Base-by-base conservation (phyloP, 176 grass and related monocot species). In the Oryza australiensis region DNA sequence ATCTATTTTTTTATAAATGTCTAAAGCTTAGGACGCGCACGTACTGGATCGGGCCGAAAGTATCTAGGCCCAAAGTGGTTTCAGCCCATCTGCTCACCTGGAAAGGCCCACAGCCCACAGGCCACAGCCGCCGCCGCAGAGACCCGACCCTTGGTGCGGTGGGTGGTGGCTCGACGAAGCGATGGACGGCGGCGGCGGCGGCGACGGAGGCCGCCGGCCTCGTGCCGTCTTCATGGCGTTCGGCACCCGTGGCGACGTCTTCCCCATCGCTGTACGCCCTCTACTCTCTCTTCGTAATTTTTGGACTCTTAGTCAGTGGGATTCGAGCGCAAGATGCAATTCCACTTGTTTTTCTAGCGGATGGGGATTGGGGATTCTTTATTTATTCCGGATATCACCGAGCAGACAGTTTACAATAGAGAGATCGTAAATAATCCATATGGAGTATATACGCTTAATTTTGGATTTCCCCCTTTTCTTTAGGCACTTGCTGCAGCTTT, bases 161-260 rank as follows among this genome's bases (percentile, higher is more conserved):
- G 26, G 48, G 35, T 69, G 3, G 34, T 9, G 26, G 48, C 48
- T 38, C 5, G 13, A 42, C 64, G 77, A 70, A 51, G 70, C 62
- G 46, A 89, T 89, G 87, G 72, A 68, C 70, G 80, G 41, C 45
- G 13, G 18, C 22, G 71, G 63, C 55, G 66, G 18, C 22, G 71
- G 63, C 55, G 66, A 72, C 29, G 82, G 59, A n/a, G 57, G 60
- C 11, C 74, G 89, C 8, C 75, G 77, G 29, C 81, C 86, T 83
- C 71, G 80, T 68, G 92, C 95, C 41, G 74, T 97, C 26, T 94
- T 94, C 79, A 91, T 97, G 92, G 95, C 92, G 45, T 97, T 97
- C 72, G 90, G 95, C 20, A 94, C 92, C 84, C 84, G 83, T 63
- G 92, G 95, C 75, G 92, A 94, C 74, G 89, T 97, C 80, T 97